Conservation (phyloP, 2,329 filamentous ascomycete species). For the Botrytis pseudocinerea region DNA sequence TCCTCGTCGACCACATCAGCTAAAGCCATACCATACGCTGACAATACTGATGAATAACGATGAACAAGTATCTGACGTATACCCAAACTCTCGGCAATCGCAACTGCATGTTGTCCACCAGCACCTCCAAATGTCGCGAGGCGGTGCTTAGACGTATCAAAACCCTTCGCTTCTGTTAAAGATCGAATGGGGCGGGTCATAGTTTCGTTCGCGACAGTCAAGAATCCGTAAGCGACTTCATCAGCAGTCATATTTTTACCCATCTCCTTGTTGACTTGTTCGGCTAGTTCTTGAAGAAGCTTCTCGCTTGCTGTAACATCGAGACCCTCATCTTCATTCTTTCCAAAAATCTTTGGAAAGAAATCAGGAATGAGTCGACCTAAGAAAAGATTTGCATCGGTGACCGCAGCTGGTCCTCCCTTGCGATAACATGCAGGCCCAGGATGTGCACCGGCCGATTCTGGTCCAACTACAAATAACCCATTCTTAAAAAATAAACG, state of each 20-base stretch:
- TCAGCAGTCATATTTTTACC: conserved; percentile 72
- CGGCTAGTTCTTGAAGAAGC: conserved; percentile 72
- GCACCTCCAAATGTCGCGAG: conserved; percentile 91
- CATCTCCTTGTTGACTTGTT: conserved; percentile 75
- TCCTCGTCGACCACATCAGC: conserved; percentile 91
- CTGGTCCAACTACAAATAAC: conserved; percentile 69
- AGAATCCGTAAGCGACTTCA: conserved; percentile 84
- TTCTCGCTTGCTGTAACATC: conserved; percentile 74
- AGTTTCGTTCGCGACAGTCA: conserved; percentile 86
- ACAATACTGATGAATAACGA: conserved; percentile 83
- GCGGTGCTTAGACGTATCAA: conserved; percentile 87
- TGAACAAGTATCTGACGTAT: conserved; percentile 85
- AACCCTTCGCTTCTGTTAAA: conserved; percentile 87
- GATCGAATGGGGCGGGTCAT: conserved; percentile 91
- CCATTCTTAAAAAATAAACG: conserved; percentile 68
- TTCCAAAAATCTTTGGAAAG: conserved; percentile 94
- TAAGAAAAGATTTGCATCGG: conserved; percentile 84
- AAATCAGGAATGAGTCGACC: conserved; percentile 84
- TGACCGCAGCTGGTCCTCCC: conserved; percentile 83
- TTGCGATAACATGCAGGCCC: conserved; percentile 90
- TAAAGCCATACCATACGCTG: conserved; percentile 88
- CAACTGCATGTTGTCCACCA: conserved; percentile 89
- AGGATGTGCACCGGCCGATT: conserved; percentile 67
- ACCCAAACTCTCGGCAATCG: conserved; percentile 80
- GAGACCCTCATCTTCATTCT: conserved; percentile 79